Evolutionary conservation across 169 alveolate species (phyloP).

Genomic region (Cryptosporidium felis): DNA sequence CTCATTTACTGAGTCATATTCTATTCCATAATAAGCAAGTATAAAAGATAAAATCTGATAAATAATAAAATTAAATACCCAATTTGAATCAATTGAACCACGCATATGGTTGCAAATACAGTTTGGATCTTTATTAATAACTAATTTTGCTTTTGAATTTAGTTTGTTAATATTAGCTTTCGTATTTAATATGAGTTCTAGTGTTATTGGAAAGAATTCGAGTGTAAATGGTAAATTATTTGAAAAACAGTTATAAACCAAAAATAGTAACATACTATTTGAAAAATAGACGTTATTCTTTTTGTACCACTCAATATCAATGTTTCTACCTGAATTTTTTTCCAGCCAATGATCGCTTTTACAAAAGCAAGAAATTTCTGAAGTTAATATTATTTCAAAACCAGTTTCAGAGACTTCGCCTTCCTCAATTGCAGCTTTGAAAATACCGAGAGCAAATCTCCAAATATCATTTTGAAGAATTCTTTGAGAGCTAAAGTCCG

Average conservation of each 20-base stretch:
- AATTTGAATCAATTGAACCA: background rate
- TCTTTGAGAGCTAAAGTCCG: background rate
- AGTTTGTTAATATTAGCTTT: background rate
- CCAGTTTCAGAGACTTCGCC: background rate
- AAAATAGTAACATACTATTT: background rate
- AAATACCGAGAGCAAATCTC: slow-evolving; percentile 14
- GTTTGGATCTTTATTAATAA: background rate
- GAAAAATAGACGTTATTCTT: background rate
- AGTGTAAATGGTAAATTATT: slow-evolving; percentile 1
- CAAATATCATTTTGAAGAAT: background rate
- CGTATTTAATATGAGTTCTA: slow-evolving; percentile 5
- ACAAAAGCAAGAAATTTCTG: slow-evolving; percentile 16
- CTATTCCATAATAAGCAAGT: slow-evolving; percentile 16
- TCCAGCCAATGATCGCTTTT: background rate
- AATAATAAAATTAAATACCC: background rate
- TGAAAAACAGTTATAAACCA: background rate
- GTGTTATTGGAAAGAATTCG: background rate
- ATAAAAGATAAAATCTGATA: slow-evolving; percentile 8
- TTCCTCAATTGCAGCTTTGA: background rate
- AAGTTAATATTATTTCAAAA: background rate
- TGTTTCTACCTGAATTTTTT: background rate
- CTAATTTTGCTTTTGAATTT: background rate
- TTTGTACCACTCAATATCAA: background rate
- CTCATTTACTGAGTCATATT: background rate
- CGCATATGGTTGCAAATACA: background rate